phyloP scores from a whole-genome alignment of 305 asterid species.

The Ilex paraguariensis region DNA sequence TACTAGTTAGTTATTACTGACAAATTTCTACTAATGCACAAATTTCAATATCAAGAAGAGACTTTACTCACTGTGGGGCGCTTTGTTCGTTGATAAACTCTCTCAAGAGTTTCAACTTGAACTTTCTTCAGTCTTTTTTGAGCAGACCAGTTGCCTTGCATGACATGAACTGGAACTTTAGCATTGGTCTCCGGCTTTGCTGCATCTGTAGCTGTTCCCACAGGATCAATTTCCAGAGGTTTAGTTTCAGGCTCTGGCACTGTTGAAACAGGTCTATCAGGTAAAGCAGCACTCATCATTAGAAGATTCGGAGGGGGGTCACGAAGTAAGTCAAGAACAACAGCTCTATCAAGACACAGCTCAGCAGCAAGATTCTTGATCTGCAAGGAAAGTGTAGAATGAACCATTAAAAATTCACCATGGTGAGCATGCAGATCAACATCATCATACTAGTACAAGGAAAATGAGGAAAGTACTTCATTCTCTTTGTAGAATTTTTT shows the following conservation, averaged over 20 bases:
- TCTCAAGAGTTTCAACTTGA: slow-evolving; percentile 82
- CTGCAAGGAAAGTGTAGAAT: slow-evolving; percentile 39
- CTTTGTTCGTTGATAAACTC: slow-evolving; percentile 63
- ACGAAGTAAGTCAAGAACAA: slow-evolving; percentile 72
- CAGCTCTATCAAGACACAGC: slow-evolving; percentile 76
- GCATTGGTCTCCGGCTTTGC: slow-evolving; percentile 31
- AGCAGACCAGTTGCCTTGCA: slow-evolving; percentile 78
- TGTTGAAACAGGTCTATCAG: slow-evolving; percentile 58
- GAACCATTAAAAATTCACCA: too few relatives aligned
- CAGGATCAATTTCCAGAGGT: slow-evolving; percentile 22
- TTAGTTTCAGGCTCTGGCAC: slow-evolving; percentile 36
- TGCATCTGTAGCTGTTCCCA: slow-evolving; percentile 25
- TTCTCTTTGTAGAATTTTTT: too few relatives aligned
- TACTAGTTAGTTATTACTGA: too few relatives aligned
- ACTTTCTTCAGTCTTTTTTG: slow-evolving; percentile 84
- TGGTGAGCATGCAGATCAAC: too few relatives aligned
- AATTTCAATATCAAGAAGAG: slow-evolving; percentile 4
- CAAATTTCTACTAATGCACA: not conserved
- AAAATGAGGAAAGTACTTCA: too few relatives aligned
- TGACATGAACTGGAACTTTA: slow-evolving; percentile 72
- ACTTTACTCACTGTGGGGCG: slow-evolving; percentile 84
- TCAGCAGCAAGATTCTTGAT: slow-evolving; percentile 88
- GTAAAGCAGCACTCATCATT: slow-evolving; percentile 78
- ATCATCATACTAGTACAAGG: too few relatives aligned
- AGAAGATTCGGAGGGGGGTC: slow-evolving; percentile 86